Conservation (phyloP, 148 eudicot species). For the Euryodendron excelsum region DNA sequence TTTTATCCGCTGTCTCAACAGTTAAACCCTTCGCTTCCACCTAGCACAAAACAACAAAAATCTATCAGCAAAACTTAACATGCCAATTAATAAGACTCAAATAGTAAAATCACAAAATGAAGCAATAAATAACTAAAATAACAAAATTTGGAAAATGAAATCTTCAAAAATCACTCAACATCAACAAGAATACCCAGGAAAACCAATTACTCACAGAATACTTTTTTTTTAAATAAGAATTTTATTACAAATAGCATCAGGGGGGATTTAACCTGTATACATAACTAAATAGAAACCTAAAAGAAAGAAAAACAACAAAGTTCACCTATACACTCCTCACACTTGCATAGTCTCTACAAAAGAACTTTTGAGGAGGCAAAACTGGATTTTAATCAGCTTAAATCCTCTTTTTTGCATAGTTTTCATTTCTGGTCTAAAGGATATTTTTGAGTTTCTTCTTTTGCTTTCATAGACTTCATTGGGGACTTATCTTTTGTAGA, state of each 20-base stretch:
- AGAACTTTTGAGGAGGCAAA: too few relatives aligned
- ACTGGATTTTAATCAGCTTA: too few relatives aligned
- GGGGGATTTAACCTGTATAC: neutral
- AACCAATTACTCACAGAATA: neutral
- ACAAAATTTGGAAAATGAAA: neutral
- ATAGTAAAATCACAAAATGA: slow-evolving; percentile 11
- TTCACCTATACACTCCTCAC: too few relatives aligned
- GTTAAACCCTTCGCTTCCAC: slow-evolving; percentile 91
- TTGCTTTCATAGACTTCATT: too few relatives aligned
- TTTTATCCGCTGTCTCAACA: slow-evolving; percentile 67
- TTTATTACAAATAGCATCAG: neutral
- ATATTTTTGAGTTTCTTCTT: too few relatives aligned
- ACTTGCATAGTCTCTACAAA: too few relatives aligned
- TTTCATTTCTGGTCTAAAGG: too few relatives aligned
- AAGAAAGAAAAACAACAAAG: too few relatives aligned
- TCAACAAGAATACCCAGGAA: neutral
- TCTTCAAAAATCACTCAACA: neutral
- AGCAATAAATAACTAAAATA: neutral
- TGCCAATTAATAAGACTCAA: neutral
- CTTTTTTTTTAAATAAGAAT: neutral
- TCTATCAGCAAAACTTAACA: neutral
- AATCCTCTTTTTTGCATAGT: too few relatives aligned
- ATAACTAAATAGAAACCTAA: neutral
- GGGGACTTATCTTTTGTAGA: too few relatives aligned
- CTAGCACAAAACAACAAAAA: slow-evolving; percentile 35